Evolutionary conservation across 768 basidiomycete genomes (phyloP).

Genomic region (Clitopilus hobsonii): DNA sequence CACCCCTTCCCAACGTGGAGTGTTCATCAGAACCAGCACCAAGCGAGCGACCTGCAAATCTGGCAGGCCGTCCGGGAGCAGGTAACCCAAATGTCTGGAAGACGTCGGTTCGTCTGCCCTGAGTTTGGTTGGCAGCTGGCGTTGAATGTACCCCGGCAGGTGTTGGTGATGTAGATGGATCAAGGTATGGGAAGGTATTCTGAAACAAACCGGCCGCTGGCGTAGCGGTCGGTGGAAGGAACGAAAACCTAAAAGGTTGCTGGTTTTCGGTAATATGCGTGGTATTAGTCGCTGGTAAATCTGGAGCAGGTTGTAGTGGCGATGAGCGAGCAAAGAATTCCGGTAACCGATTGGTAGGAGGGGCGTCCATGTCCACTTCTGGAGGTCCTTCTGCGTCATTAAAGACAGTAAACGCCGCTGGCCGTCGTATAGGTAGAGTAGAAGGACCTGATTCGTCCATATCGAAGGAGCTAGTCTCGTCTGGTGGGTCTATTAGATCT

Average conservation of each 20-base stretch:
- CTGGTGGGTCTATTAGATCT: background rate
- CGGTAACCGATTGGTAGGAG: conserved; percentile 47
- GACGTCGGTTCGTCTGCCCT: conserved; percentile 35
- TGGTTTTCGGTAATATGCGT: conserved; percentile 50
- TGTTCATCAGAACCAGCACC: conserved; percentile 36
- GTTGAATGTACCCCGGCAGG: conserved; percentile 32
- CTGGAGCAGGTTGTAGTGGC: conserved; percentile 6
- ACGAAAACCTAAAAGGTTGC: conserved; percentile 48
- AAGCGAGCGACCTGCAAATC: conserved; percentile 29
- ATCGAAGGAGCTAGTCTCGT: conserved; percentile 7
- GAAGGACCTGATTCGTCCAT: conserved; percentile 13
- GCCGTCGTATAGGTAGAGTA: conserved; percentile 17
- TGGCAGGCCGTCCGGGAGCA: conserved; percentile 32
- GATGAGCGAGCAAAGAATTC: conserved; percentile 25
- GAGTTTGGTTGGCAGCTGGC: conserved; percentile 19
- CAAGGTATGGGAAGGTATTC: conserved; percentile 46
- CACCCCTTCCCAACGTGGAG: conserved; percentile 21
- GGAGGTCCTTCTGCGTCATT: conserved; percentile 32
- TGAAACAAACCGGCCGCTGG: conserved; percentile 41
- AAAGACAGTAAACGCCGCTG: conserved; percentile 45
- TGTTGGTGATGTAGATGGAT: conserved; percentile 55
- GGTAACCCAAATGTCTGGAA: conserved; percentile 45
- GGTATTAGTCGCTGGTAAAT: conserved; percentile 34
- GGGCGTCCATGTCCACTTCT: conserved; percentile 35
- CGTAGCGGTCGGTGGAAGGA: conserved; percentile 47